A percentile compares a stretch with the other conserved stretches of the same genome.
Evolutionary conservation across 148 eudicot genomes (phyloP).

Genomic region (Hydrangea macrophylla): DNA sequence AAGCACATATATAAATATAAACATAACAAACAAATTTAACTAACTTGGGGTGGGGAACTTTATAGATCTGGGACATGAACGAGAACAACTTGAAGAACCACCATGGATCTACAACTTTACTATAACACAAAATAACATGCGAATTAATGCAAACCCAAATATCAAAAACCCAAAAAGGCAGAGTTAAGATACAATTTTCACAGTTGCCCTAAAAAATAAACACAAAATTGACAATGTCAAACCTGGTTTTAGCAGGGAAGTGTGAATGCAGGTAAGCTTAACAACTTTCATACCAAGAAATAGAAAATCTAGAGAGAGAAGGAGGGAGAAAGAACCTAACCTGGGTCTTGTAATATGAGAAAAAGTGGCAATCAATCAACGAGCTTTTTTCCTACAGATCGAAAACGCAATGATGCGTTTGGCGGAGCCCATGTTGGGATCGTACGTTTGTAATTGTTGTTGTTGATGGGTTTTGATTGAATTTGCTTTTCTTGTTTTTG

Average conservation of each 20-base stretch:
- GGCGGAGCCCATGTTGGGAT: constrained; percentile 13
- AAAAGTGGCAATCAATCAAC: not conserved
- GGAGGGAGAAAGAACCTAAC: constrained; percentile 13
- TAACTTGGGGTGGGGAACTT: not conserved
- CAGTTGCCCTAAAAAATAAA: not conserved
- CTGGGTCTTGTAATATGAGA: constrained; percentile 7
- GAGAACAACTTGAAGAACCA: constrained; percentile 1
- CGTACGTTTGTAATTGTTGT: not conserved
- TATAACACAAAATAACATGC: not conserved
- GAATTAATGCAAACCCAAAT: not conserved
- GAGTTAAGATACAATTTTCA: not conserved
- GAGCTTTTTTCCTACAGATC: constrained; percentile 17
- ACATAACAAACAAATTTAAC: constrained; percentile 5
- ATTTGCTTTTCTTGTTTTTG: not conserved
- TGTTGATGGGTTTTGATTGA: not conserved
- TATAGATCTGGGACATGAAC: constrained; percentile 19
- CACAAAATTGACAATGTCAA: not conserved
- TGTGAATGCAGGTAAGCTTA: constrained; percentile 1
- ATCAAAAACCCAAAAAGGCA: not conserved
- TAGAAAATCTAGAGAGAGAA: not conserved
- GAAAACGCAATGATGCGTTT: constrained; percentile 19
- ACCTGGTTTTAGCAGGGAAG: not conserved
- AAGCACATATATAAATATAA: not conserved
- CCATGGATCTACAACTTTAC: not conserved
- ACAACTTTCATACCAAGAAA: not conserved